Evolutionary conservation across 805 yeast species (phyloP).

Genomic region (Gaillardinia entomophila): DNA sequence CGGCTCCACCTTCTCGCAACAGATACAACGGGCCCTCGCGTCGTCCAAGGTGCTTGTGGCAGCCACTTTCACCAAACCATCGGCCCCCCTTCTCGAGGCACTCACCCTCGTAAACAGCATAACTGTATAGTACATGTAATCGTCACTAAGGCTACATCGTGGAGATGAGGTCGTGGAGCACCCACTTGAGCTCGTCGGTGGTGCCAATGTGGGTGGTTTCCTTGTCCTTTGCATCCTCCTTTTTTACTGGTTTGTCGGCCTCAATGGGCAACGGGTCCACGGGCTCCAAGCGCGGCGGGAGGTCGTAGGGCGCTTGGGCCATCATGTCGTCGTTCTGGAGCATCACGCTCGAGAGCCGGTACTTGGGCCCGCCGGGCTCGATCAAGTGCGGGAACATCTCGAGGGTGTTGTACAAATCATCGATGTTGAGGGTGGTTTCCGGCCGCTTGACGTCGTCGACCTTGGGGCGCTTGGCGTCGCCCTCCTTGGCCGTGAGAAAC

Average conservation of each 20-base stretch:
- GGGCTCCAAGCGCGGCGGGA: constrained; percentile 21
- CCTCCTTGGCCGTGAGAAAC: constrained; percentile 17
- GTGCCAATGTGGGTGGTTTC: constrained; percentile 42
- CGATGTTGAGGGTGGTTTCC: constrained; percentile 48
- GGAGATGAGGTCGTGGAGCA: constrained; percentile 60
- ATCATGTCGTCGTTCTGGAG: constrained; percentile 50
- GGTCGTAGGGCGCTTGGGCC: constrained; percentile 17
- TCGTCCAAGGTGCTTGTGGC: too few species aligned
- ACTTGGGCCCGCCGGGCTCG: constrained; percentile 61
- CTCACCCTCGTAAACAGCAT: too few species aligned
- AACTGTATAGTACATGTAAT: constrained; percentile 2
- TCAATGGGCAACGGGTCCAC: constrained; percentile 1
- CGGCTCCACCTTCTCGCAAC: too few species aligned
- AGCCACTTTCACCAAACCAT: too few species aligned
- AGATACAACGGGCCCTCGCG: too few species aligned
- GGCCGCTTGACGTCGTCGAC: constrained; percentile 3
- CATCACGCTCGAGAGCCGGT: constrained; percentile 43
- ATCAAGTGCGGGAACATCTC: constrained; percentile 60
- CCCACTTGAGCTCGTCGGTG: constrained; percentile 65
- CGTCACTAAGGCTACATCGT: constrained; percentile 17
- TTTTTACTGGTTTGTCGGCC: constrained; percentile 2
- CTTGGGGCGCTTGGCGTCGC: constrained; percentile 10
- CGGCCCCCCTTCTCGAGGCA: too few species aligned
- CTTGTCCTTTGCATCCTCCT: constrained; percentile 1
- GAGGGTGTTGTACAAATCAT: constrained; percentile 62